Evolutionary conservation across 2,329 filamentous ascomycete genomes (phyloP).

Genomic region (Arthroderma sp.): DNA sequence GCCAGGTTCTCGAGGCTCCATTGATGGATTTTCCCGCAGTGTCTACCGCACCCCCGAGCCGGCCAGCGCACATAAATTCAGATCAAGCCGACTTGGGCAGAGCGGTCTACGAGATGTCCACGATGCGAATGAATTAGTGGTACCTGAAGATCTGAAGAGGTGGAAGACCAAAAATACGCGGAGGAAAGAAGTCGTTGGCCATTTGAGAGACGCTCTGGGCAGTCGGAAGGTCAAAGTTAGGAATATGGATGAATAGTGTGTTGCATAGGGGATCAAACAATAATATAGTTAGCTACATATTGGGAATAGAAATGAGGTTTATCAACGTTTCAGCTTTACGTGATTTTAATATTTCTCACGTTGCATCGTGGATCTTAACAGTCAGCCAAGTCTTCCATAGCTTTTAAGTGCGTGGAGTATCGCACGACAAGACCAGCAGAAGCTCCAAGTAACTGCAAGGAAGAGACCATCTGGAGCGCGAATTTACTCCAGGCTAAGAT

Average conservation of each 20-base stretch:
- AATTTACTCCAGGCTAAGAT: too few relatives aligned
- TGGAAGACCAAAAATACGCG: slow-evolving; percentile 27
- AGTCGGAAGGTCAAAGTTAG: slow-evolving; percentile 23
- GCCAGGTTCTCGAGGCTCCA: slow-evolving; percentile 25
- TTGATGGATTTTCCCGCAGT: slow-evolving; percentile 18
- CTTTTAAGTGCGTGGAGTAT: too few relatives aligned
- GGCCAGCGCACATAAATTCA: slow-evolving; percentile 9
- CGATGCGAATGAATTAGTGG: slow-evolving; percentile 13
- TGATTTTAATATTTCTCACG: too few relatives aligned
- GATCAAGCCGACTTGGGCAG: slow-evolving; percentile 23
- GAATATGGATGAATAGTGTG: slow-evolving; percentile 20
- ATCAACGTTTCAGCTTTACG: too few relatives aligned
- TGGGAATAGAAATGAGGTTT: too few relatives aligned
- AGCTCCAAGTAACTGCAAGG: too few relatives aligned
- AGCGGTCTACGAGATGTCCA: slow-evolving; percentile 21
- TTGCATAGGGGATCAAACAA: background rate
- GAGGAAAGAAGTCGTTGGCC: slow-evolving; percentile 22
- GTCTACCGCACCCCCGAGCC: slow-evolving; percentile 32
- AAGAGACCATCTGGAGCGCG: too few relatives aligned
- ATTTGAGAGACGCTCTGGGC: slow-evolving; percentile 24
- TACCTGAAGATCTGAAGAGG: slow-evolving; percentile 18
- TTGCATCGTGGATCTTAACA: too few relatives aligned
- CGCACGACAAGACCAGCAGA: too few relatives aligned
- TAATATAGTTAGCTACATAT: too few relatives aligned
- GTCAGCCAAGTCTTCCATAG: too few relatives aligned